Percentiles rank a stretch among this genome's conserved stretches.
phyloP scores from a whole-genome alignment of 2,329 filamentous ascomycete genomes.

The Xylaria polymorpha region DNA sequence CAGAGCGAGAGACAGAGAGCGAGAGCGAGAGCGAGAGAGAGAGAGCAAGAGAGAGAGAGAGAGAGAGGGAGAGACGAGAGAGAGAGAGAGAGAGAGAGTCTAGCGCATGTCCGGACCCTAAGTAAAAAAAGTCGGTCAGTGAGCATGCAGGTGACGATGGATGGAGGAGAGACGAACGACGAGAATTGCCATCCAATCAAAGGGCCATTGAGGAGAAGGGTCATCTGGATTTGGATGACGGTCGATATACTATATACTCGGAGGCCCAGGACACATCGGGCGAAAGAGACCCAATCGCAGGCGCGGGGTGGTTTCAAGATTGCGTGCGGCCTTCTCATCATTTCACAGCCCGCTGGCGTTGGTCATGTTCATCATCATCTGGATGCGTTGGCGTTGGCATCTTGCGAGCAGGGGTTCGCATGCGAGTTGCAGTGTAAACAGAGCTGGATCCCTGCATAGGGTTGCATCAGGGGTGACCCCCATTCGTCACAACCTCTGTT shows the following conservation, averaged over 20 bases:
- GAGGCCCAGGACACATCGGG: conserved; percentile 13
- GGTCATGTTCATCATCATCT: conserved; percentile 23
- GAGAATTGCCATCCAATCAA: conserved; percentile 33
- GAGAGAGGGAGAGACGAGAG: too few species aligned
- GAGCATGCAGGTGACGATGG: conserved; percentile 26
- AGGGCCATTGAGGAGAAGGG: conserved; percentile 1
- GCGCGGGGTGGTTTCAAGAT: conserved; percentile 21
- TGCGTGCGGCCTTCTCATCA: neutral
- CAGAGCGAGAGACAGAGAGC: too few species aligned
- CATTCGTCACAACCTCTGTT: conserved; percentile 23
- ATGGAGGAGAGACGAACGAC: conserved; percentile 13
- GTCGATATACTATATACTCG: conserved; percentile 8
- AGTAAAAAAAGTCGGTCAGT: conserved; percentile 33
- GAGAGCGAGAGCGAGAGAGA: too few species aligned
- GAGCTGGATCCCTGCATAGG: conserved; percentile 33
- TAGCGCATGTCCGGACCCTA: neutral
- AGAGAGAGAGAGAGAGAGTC: neutral
- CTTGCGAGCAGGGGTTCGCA: conserved; percentile 36
- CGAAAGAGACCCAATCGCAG: conserved; percentile 12
- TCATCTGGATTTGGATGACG: conserved; percentile 16
- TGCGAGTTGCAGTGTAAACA: conserved; percentile 27
- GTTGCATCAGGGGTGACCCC: conserved; percentile 20
- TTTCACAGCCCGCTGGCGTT: conserved; percentile 7
- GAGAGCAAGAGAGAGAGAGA: too few species aligned
- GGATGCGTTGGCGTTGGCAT: conserved; percentile 33